These are phyloP conservation scores for Euphrasia arctica DNA, from an alignment of 305 asterid species.

Conservation along the genomic window DNA sequence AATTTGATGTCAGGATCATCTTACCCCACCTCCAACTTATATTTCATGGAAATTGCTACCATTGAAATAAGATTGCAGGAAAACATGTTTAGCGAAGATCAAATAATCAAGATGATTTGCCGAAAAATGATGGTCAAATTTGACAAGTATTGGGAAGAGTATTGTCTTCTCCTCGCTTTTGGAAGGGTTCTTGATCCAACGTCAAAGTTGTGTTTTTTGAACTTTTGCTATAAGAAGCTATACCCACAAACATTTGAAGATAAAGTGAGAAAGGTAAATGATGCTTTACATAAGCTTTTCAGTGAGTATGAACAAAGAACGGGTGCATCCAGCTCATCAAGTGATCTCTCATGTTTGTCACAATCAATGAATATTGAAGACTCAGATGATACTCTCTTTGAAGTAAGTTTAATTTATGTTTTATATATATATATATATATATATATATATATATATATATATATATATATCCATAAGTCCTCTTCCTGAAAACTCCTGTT, in stretches of 20 bases:
- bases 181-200: background rate
- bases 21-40: too few species aligned
- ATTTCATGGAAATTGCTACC: background rate
- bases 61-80: background rate
- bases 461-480: too few species aligned
- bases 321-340: background rate
- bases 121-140: conserved; percentile 5
- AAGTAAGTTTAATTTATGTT: background rate
- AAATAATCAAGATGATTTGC: background rate
- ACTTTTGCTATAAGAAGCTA: background rate
- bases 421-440: too few species aligned
- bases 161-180: background rate
- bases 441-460: too few species aligned
- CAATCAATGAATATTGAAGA: too few species aligned
- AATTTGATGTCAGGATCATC: too few species aligned
- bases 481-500: too few species aligned
- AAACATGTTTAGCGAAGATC: background rate
- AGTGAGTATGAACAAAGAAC: background rate
- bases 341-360: background rate
- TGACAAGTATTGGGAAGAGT: conserved; percentile 5
- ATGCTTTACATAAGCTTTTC: background rate
- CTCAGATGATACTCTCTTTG: too few species aligned
- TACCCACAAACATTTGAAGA: background rate
- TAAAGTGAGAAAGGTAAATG: background rate
- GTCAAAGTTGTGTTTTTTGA: background rate